Evolutionary conservation across 2,329 filamentous ascomycete species (phyloP), one percentile per base, ranked within the genome.

Genomic region (Malbranchea zuffiana): DNA sequence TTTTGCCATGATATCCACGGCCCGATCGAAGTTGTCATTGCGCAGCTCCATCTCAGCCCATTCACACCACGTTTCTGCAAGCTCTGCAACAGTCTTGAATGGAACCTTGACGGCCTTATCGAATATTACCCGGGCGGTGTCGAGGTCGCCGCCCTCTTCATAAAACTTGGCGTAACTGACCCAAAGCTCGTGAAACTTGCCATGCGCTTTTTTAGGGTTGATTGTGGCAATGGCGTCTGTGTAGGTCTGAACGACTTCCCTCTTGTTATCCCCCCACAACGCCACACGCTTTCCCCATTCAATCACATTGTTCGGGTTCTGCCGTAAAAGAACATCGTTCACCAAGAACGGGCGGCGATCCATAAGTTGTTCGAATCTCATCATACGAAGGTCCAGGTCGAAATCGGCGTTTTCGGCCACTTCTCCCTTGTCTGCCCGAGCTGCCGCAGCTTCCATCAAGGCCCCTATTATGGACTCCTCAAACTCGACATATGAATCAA

Each of bases 41-140:
- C 90, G 81, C 32, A 98, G 70, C 59, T 98, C 90, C 82, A 98
- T 85, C 61, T 98, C 88, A 1, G 92, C 88, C 88, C 90, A 98
- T 62, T 94, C 86, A 46, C 92, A 92, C 90, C 90, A 98, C 73
- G 90, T 93, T 53, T 98, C 90, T 13, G 90, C 90, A 40, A 98
- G 71, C 60, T 98, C 90, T 19, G 82, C 78, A n/a, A 98, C 88
- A 1, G 87, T 92, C 55, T 94, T 96, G 69, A 92, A 98, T 0
- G 88, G 87, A 1, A 98, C 90, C 55, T 95, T 96, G 54, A 94
- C 83, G 10, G 88, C 88, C 62, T 96, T 98, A 58, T 96, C 88
- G 74, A 96, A 82, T 52, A 98, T 96, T 43, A 93, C 72, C 20
- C 90, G 75, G 24, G 90, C 87, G 47, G 80, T 94, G 36, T 77